A percentile compares a stretch with the other conserved stretches of the same genome.
phyloP scores from a whole-genome alignment of 2,329 filamentous ascomycete genomes.

The Colletotrichum gigasporum region DNA sequence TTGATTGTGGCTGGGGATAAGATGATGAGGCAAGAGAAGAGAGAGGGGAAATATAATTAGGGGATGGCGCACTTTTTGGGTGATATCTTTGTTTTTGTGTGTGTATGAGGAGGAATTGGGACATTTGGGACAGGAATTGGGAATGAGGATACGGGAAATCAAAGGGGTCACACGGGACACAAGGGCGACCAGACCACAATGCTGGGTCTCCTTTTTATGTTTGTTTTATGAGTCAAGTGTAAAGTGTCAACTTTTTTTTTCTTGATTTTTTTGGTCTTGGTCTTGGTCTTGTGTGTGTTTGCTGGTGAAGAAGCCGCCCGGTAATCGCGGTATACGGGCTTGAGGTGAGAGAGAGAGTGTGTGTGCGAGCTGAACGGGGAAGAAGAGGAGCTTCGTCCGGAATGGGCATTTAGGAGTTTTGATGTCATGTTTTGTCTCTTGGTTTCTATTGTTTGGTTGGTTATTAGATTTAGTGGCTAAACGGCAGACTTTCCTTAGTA shows the following conservation, averaged over 20 bases:
- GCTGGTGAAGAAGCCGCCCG: background rate
- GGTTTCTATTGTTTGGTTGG: background rate
- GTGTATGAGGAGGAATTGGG: background rate
- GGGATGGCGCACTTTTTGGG: too few species aligned
- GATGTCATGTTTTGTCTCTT: constrained; percentile 14
- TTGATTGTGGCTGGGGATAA: too few species aligned
- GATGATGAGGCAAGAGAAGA: too few species aligned
- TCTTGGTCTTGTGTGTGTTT: background rate
- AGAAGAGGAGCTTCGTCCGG: background rate
- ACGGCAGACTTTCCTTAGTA: constrained; percentile 17
- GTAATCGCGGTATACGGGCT: background rate
- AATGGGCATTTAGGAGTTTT: constrained; percentile 24
- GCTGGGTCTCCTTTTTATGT: constrained; percentile 20
- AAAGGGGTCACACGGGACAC: constrained; percentile 20
- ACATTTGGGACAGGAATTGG: too few species aligned
- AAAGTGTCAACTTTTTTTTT: background rate
- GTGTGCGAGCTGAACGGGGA: background rate
- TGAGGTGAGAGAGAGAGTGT: background rate
- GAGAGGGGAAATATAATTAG: too few species aligned
- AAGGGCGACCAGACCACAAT: constrained; percentile 31
- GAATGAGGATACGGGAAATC: background rate
- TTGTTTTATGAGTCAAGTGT: constrained; percentile 1
- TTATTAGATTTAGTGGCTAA: background rate
- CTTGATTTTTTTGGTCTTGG: background rate
- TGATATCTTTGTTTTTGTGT: too few species aligned